Base-by-base conservation (phyloP, 108 stramenopile genomes). In the Cylindrotheca closterium region DNA sequence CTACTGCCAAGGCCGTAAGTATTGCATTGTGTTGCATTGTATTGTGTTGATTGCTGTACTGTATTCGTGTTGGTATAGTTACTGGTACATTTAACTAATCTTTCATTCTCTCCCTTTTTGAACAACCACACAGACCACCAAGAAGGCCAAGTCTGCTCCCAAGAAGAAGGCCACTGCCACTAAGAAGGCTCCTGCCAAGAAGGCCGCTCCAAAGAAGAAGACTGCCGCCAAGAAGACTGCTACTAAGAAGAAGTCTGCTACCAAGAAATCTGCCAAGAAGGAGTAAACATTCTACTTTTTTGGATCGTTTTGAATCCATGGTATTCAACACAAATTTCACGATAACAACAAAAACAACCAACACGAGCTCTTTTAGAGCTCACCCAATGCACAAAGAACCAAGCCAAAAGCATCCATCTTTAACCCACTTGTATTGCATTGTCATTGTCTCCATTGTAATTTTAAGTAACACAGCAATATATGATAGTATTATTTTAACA, bases 101-200 rank as follows among this genome's bases (percentile, higher is more conserved):
- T n/a, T n/a, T n/a, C n/a, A n/a, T n/a, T n/a, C n/a, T n/a, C n/a
- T n/a, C n/a, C n/a, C n/a, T n/a, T n/a, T n/a, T n/a, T n/a, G 50
- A 26, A 15, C 56, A 12, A 51, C 50, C 15, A 42, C 57, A 3
- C 67, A 64, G 22, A 30, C 68, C 45, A 66, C 64, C 64, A 71
- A 65, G 46, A 37, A 47, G 22, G 54, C 53, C 18, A 63, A 66
- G 59, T 28, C 52, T 17, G 55, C 54, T 45, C 1, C 61, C 52
- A 66, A 76, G 69, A 60, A 69, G 63, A 67, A 68, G 68, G 48
- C 34, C n/a, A 18, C 19, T 17, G 59, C 73, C 0, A 74, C 68
- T 52, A 77, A 77, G 71, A 77, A 72, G 71, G 15, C 60, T 52
- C 22, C 58, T 18, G 49, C 65, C 10, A 85, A 83, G 78, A 83